Conservation (phyloP, 768 basidiomycete species). For the Mycena filopes region DNA sequence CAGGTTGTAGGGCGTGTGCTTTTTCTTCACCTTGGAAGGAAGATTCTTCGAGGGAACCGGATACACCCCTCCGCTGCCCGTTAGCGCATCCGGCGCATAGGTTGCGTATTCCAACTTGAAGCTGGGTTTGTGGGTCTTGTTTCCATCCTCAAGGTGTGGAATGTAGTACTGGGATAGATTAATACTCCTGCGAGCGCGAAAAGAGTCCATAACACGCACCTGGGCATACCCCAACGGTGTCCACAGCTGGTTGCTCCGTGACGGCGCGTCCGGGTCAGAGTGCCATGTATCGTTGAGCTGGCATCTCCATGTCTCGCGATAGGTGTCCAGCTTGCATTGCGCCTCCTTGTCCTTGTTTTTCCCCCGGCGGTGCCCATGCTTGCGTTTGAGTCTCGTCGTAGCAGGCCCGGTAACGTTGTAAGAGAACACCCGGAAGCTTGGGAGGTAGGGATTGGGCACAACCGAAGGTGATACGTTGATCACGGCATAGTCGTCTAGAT, state of each 20-base stretch:
- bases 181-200: neutral
- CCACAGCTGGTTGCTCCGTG: slow-evolving; percentile 74
- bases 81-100: slow-evolving; percentile 52
- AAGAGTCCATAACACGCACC: slow-evolving; percentile 54
- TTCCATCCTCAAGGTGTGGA: slow-evolving; percentile 61
- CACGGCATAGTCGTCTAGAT: slow-evolving; percentile 75
- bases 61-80: slow-evolving; percentile 44
- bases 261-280: slow-evolving; percentile 74
- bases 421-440: slow-evolving; percentile 81
- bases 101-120: slow-evolving; percentile 88
- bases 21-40: slow-evolving; percentile 58
- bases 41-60: slow-evolving; percentile 68
- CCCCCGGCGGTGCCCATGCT: slow-evolving; percentile 62
- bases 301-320: slow-evolving; percentile 73
- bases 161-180: slow-evolving; percentile 67
- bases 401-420: slow-evolving; percentile 74
- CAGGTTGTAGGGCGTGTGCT: slow-evolving; percentile 78
- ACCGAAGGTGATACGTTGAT: slow-evolving; percentile 86
- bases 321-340: slow-evolving; percentile 60
- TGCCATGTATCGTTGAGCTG: slow-evolving; percentile 68
- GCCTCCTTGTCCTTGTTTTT: slow-evolving; percentile 55
- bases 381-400: slow-evolving; percentile 39
- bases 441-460: slow-evolving; percentile 88
- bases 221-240: slow-evolving; percentile 88
- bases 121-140: slow-evolving; percentile 61